Base-by-base conservation (phyloP, 108 stramenopile species). In the Cyclostephanos invisitatus region DNA sequence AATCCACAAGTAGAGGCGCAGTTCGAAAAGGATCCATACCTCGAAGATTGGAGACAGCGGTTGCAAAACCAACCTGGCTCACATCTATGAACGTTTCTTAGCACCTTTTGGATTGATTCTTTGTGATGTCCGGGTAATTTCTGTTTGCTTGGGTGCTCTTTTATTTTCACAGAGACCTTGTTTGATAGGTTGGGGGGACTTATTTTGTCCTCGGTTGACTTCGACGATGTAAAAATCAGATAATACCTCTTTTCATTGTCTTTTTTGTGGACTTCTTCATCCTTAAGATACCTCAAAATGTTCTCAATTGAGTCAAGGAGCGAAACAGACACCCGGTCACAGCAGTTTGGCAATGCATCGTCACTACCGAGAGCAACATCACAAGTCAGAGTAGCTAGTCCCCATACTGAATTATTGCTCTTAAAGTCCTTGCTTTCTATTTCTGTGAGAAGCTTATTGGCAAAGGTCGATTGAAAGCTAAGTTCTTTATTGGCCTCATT, bases 61-160 rank as follows among this genome's bases (percentile, higher is more conserved):
- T 73, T 80, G 36, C 84, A 84, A 46, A 78, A 79, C 84, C 84
- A 84, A 22, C 81, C 67, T 18, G 84, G 84, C 32, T 81, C 73
- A 28, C 77, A 78, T 35, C 69, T 51, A 60, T 61, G 51, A 42
- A 50, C 14, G 50, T 60, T 57, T 68, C 59, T 24, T 56, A 68
- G 49, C 37, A 63, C 57, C 70, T 38, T 72, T 68, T 68, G 67
- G 18, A 80, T 73, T 22, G 78, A 80, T 68, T 64, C 50, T 61
- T 80, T 80, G 44, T 61, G 32, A 7, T 48, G 78, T 37, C 67
- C 35, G 50, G 37, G 27, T 1, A 29, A 32, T 53, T 37, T 50
- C 36, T 29, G 24, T 48, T 38, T 25, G 37, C 10, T 59, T 2
- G 35, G 55, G 47, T 3, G 10, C 48, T 59, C 56, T 10, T 59